Percentiles rank a stretch among this genome's conserved stretches.
Evolutionary conservation across 768 basidiomycete species (phyloP).

Genomic region (Xerocomus spinulosus): DNA sequence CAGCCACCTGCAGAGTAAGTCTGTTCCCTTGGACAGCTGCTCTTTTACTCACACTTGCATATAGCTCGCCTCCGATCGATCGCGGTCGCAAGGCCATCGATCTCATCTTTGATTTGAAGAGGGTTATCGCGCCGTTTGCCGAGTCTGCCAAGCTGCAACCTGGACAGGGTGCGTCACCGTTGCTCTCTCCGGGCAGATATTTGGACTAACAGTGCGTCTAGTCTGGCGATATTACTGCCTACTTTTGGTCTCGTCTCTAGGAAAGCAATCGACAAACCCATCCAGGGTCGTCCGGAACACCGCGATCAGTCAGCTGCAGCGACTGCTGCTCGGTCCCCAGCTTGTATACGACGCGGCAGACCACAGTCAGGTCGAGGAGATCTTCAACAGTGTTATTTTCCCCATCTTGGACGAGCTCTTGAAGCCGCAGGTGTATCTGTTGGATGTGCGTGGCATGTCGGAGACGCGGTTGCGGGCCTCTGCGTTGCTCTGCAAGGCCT

Average conservation of each 20-base stretch:
- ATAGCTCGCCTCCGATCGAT: slow-evolving; percentile 70
- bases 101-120: slow-evolving; percentile 68
- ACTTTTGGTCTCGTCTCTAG: slow-evolving; percentile 67
- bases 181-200: background rate
- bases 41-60: background rate
- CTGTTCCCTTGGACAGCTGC: background rate
- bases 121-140: slow-evolving; percentile 55
- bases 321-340: slow-evolving; percentile 76
- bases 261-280: slow-evolving; percentile 78
- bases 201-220: slow-evolving; percentile 27
- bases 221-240: slow-evolving; percentile 79
- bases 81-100: slow-evolving; percentile 84
- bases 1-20: slow-evolving; percentile 50
- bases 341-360: slow-evolving; percentile 56
- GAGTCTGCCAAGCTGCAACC: slow-evolving; percentile 41
- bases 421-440: slow-evolving; percentile 71
- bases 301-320: slow-evolving; percentile 77
- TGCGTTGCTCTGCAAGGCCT: slow-evolving; percentile 89
- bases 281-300: slow-evolving; percentile 80
- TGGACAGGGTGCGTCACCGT: slow-evolving; percentile 25
- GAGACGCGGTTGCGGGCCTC: slow-evolving; percentile 87
- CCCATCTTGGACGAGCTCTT: slow-evolving; percentile 89
- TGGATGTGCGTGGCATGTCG: slow-evolving; percentile 83
- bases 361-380: slow-evolving; percentile 63
- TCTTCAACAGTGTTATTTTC: slow-evolving; percentile 88